Base-by-base conservation (phyloP, 208 protist genomes). In the Crithidia expoeki region DNA sequence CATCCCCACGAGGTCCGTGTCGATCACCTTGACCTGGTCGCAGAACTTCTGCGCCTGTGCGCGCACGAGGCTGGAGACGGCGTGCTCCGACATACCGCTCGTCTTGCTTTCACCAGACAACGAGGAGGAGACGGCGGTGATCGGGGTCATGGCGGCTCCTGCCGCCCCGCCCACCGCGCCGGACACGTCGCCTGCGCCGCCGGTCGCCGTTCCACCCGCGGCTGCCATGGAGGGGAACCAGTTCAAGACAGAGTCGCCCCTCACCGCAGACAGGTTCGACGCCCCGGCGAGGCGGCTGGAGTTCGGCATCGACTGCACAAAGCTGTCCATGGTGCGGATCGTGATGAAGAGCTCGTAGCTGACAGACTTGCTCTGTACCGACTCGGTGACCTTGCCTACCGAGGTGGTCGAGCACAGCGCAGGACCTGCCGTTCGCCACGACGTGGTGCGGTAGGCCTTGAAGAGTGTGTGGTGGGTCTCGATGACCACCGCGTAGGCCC, bases 61-160 rank as follows among this genome's bases (percentile, higher is more conserved):
- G 16, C 74, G 73, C 38, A 96, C 68, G 33, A 94, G 76, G 36
- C 77, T 80, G 4, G 83, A 85, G 19, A 88, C 92, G n/a, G 80
- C 83, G 21, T 75, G 53, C 59, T 94, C 88, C 11, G 89, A 80
- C 40, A 90, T 75, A 1, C 88, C 76, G 68, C 86, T 93, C 28
- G 76, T 85, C 27, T 82, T 84, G 40, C 47, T 80, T 60, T 95
- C 89, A 9, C 86, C 92, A 16, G 72, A 57, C 44, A 94, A 77
- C 4, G 89, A 95, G 42, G 92, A 96, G 33, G 88, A 93, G 51
- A 96, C 91, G 32, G 86, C 74, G 6, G 91, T 93, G 51, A 94
- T 65, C 40, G 74, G 83, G 25, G 47, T 82, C 57, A 72, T 60
- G 50, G 57, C 63, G 16, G 72, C 74, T 11, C 51, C 57, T 17